A percentile compares a stretch with the other conserved stretches of the same genome.
phyloP scores from a whole-genome alignment of 306 rosid genomes.

The Chamaecrista fasciculata region DNA sequence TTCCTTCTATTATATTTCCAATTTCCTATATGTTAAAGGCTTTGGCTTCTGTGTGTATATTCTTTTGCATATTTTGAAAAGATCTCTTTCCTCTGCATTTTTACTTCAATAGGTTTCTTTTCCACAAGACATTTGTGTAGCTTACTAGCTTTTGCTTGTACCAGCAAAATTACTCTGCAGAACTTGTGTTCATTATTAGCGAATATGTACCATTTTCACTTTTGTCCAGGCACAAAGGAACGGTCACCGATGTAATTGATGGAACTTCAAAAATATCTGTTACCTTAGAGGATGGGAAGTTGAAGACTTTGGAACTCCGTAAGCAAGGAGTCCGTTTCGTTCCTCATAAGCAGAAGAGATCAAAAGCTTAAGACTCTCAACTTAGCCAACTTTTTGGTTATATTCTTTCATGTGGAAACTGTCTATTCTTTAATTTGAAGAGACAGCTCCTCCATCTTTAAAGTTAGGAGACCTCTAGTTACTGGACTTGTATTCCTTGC shows the following conservation, averaged over 20 bases:
- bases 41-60: neutral
- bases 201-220: neutral
- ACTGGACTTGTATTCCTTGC: neutral
- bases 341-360: constrained; percentile 74
- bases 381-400: constrained; percentile 5
- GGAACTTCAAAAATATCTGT: constrained; percentile 70
- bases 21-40: too few species aligned
- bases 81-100: neutral
- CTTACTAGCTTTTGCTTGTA: too few species aligned
- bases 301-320: constrained; percentile 66
- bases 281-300: constrained; percentile 69
- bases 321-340: constrained; percentile 70
- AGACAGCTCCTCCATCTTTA: neutral
- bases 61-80: neutral
- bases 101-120: neutral
- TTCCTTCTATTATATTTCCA: neutral
- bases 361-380: constrained; percentile 41
- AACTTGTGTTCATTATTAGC: neutral
- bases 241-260: constrained; percentile 61
- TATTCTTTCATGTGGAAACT: constrained; percentile 2
- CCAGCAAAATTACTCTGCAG: neutral
- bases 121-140: neutral
- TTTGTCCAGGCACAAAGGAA: constrained; percentile 80
- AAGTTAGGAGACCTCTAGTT: neutral
- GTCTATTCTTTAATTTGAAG: constrained; percentile 24